Evolutionary conservation across 2,329 filamentous ascomycete genomes (phyloP), one percentile per base, ranked within the genome.

Genomic region (Achaetomium macrosporum): DNA sequence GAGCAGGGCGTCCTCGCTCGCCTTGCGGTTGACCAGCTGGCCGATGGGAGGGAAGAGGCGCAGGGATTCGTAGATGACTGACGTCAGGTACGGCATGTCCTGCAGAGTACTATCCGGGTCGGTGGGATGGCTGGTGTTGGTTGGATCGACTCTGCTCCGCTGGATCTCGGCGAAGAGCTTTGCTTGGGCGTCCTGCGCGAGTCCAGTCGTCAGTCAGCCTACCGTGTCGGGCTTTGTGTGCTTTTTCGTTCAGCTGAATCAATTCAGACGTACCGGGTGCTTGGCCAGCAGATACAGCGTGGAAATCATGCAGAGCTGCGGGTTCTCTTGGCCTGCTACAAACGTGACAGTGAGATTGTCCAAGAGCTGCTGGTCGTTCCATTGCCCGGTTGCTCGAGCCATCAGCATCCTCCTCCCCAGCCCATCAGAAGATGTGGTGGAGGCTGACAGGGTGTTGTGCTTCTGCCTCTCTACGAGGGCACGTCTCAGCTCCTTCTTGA

Each of bases 31-130:
- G 57, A 77, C 72, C 40, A 78, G 65, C 53, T 77, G 74, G 0
- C 68, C 71, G 47, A 78, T 71, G 8, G 76, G 75, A 0, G 76
- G 76, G 51, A 73, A 75, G 42, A 78, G 66, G 2, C 76, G 72
- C 12, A 78, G 67, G 19, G 67, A 63, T 48, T 78, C 75, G 56
- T 73, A 71, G 17, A 77, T 64, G 20, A 73, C 66, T 0, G 75
- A 64, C 1, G 69, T 73, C 6, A 78, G 64, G 31, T 69, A 68
- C 0, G 74, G 73, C 29, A 76, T 63, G 33, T 66, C 63, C 29
- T 59, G 67, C 42, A 63, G 62, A 35, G n/a, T n/a, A n/a, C 16
- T 57, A 49, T 58, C 63, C 49, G 36, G 31, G 33, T 57, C 43
- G 1, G 25, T 35, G 4, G 33, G 5, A 15, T 4, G 5, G 45